Conservation (phyloP, 2,329 filamentous ascomycete genomes). For the Neofusicoccum umdonicola region DNA sequence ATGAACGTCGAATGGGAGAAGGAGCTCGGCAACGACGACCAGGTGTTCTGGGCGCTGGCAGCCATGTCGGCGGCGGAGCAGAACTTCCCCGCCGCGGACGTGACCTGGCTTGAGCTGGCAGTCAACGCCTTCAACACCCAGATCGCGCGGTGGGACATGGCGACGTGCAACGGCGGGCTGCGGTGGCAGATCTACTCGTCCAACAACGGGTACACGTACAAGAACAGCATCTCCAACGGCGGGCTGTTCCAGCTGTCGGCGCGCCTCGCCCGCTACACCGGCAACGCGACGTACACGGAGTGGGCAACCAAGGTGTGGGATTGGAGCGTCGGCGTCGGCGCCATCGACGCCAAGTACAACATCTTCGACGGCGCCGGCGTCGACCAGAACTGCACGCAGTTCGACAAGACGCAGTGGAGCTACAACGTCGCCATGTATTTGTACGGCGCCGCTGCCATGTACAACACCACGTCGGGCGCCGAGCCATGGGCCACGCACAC, state of each 20-base stretch:
- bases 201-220: conserved; percentile 65
- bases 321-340: conserved; percentile 49
- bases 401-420: conserved; percentile 47
- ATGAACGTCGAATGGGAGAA: conserved; percentile 47
- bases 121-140: conserved; percentile 82
- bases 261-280: conserved; percentile 73
- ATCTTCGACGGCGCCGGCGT: conserved; percentile 47
- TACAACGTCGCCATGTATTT: conserved; percentile 49
- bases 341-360: conserved; percentile 49
- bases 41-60: conserved; percentile 58
- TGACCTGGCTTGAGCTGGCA: conserved; percentile 72
- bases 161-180: conserved; percentile 69
- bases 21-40: conserved; percentile 54
- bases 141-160: conserved; percentile 65
- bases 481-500: conserved; percentile 56
- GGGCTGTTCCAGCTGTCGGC: conserved; percentile 60
- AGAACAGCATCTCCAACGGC: conserved; percentile 59
- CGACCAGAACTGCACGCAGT: conserved; percentile 40
- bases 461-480: conserved; percentile 53
- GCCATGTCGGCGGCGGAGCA: conserved; percentile 58
- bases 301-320: conserved; percentile 71
- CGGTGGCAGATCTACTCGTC: conserved; percentile 83
- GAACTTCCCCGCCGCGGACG: conserved; percentile 37
- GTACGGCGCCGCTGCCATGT: conserved; percentile 48
- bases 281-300: conserved; percentile 72